Conservation (phyloP, 2,329 filamentous ascomycete species). For the Coniochaeta pulveracea region DNA sequence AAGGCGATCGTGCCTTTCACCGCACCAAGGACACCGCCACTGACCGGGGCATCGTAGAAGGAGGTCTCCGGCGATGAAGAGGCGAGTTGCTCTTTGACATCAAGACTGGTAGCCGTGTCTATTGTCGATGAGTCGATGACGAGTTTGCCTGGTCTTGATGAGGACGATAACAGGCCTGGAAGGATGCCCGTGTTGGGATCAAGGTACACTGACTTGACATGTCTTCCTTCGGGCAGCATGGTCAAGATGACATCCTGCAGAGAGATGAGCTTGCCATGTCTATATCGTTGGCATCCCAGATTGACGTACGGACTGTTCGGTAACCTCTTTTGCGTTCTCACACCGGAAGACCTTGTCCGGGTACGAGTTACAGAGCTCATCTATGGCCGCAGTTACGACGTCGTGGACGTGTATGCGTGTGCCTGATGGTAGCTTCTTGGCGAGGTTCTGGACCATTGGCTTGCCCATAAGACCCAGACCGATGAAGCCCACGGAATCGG, state of each 20-base stretch:
- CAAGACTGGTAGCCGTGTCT: slow-evolving; percentile 42
- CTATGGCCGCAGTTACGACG: slow-evolving; percentile 27
- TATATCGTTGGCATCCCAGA: too few relatives aligned
- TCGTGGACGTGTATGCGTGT: slow-evolving; percentile 36
- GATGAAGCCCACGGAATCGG: slow-evolving; percentile 25
- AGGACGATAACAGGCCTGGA: slow-evolving; percentile 15
- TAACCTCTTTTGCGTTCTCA: slow-evolving; percentile 32
- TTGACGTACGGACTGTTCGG: slow-evolving; percentile 31
- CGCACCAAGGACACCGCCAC: slow-evolving; percentile 21
- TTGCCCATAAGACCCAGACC: slow-evolving; percentile 44
- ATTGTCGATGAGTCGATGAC: slow-evolving; percentile 68
- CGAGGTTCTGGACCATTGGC: slow-evolving; percentile 39
- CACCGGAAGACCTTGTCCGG: slow-evolving; percentile 24
- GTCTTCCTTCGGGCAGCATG: slow-evolving; percentile 56
- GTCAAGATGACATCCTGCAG: slow-evolving; percentile 52
- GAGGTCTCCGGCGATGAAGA: slow-evolving; percentile 20
- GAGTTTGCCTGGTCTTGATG: slow-evolving; percentile 19
- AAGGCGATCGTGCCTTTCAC: slow-evolving; percentile 21
- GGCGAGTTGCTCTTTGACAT: slow-evolving; percentile 8
- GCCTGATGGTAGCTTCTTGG: slow-evolving; percentile 28
- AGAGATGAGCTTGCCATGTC: neutral
- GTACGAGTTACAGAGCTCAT: slow-evolving; percentile 28
- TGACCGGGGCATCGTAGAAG: slow-evolving; percentile 25
- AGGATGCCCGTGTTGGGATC: slow-evolving; percentile 32
- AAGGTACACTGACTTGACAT: slow-evolving; percentile 55